A percentile compares a stretch with the other conserved stretches of the same genome.
Evolutionary conservation across 306 rosid genomes (phyloP).

Genomic region (Sicyos edulis): DNA sequence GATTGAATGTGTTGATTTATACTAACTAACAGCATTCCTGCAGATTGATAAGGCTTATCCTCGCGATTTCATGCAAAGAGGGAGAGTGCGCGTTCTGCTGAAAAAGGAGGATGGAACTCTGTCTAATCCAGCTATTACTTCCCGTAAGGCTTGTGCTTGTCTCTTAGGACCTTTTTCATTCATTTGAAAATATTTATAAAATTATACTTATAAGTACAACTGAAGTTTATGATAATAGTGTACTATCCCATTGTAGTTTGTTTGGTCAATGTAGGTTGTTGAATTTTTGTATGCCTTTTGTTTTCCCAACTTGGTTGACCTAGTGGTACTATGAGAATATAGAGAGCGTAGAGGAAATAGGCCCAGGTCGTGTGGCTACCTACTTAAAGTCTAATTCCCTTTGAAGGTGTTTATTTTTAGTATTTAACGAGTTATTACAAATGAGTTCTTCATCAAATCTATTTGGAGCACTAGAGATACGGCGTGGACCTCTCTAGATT

Average conservation of each 20-base stretch:
- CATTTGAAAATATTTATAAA: neutral
- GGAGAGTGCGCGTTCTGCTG: conserved; percentile 73
- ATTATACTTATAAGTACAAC: neutral
- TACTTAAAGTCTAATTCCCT: too few relatives aligned
- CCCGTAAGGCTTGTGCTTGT: conserved; percentile 42
- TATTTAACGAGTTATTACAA: too few relatives aligned
- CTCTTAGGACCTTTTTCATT: neutral
- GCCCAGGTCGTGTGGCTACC: neutral
- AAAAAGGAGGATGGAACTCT: conserved; percentile 77
- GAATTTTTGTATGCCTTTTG: neutral
- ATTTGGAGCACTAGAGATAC: too few relatives aligned
- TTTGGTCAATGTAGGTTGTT: neutral
- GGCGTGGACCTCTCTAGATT: too few relatives aligned
- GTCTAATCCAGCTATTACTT: conserved; percentile 48
- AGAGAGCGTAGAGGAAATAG: neutral
- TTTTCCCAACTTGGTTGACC: neutral
- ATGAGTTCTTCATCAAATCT: too few relatives aligned
- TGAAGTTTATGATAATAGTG: neutral
- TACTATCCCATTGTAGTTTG: neutral
- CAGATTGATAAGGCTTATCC: conserved; percentile 86
- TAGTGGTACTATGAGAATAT: too few relatives aligned
- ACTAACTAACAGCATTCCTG: neutral
- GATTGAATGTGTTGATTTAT: conserved; percentile 6
- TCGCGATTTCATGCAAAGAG: conserved; percentile 85
- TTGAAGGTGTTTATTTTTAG: too few relatives aligned